Evolutionary conservation across 306 rosid genomes (phyloP), one percentile per base, ranked within the genome.

Genomic region (Castanea sativa): DNA sequence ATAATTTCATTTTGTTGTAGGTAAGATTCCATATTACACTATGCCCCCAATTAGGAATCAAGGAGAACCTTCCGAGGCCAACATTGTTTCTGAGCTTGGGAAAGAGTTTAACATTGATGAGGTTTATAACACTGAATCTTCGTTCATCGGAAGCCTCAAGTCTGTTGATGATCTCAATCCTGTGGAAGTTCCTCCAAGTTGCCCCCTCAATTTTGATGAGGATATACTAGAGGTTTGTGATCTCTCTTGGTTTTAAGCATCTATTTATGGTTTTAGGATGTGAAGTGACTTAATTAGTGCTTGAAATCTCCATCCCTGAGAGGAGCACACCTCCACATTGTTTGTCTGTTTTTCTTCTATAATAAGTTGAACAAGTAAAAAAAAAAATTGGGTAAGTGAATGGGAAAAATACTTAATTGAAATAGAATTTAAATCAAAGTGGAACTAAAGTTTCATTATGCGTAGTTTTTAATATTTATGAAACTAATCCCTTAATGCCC

Each of bases 11-110:
- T 27, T 77, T 49, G 71, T 83, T 55, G 63, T 87, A 96, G 99
- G 99, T 82, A 96, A 96, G 86, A 96, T 96, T 85, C 97, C 93
- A 20, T 93, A 91, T 76, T 96, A 88, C 85, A 90, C 98, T 11
- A 84, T 90, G 91, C 99, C 99, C 27, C 99, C 97, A 4, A 79
- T 75, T 73, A 96, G 98, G 82, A 82, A 81, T 83, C 89, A 89
- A 85, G 92, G 69, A 65, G 92, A 89, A 73, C 89, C 88, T 81
- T 83, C 92, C 5, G 99, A 93, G 79, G 89, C 90, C 56, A 90
- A 74, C 76, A 90, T 96, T 59, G 93, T 93, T 72, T 65, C 83
- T 0, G 92, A 89, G 86, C 86, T 96, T 61, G 87, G 92, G 9
- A 91, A 89, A 80, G 97, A 87, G 81, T 93, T 93, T 73, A 90